Conservation (phyloP, 768 basidiomycete genomes). For the Mycena metata region DNA sequence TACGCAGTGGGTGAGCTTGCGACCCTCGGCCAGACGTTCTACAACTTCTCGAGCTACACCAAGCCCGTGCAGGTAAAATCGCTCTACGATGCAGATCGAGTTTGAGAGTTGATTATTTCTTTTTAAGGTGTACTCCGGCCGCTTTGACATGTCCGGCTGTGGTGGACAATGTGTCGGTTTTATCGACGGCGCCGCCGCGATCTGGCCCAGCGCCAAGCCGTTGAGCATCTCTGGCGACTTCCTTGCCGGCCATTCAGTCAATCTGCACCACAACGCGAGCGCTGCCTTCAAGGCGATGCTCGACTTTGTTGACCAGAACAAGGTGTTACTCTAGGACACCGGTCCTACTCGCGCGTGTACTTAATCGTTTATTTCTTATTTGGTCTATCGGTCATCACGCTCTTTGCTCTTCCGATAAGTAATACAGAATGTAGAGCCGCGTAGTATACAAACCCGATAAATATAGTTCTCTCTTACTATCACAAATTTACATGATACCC, state of each 20-base stretch:
- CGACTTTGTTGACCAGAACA: slow-evolving; percentile 15
- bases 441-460: no score
- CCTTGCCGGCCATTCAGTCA: slow-evolving; percentile 26
- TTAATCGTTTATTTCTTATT: no score
- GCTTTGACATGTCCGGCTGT: slow-evolving; percentile 12
- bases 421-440: no score
- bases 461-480: no score
- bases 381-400: no score
- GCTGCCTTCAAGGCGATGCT: slow-evolving; percentile 26
- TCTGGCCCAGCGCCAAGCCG: slow-evolving; percentile 22
- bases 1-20: slow-evolving; percentile 27
- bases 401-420: no score
- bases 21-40: slow-evolving; percentile 20
- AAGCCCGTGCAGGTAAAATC: slow-evolving; percentile 30
- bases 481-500: no score
- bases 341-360: no score
- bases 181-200: slow-evolving; percentile 12
- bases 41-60: slow-evolving; percentile 26
- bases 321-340: no score
- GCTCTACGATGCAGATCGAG: no score
- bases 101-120: neutral
- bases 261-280: slow-evolving; percentile 22
- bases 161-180: slow-evolving; percentile 30
- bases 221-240: slow-evolving; percentile 22
- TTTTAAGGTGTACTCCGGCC: no score